Evolutionary conservation across 768 basidiomycete species (phyloP), one percentile per base, ranked within the genome.

Genomic region (Collybia sordida): DNA sequence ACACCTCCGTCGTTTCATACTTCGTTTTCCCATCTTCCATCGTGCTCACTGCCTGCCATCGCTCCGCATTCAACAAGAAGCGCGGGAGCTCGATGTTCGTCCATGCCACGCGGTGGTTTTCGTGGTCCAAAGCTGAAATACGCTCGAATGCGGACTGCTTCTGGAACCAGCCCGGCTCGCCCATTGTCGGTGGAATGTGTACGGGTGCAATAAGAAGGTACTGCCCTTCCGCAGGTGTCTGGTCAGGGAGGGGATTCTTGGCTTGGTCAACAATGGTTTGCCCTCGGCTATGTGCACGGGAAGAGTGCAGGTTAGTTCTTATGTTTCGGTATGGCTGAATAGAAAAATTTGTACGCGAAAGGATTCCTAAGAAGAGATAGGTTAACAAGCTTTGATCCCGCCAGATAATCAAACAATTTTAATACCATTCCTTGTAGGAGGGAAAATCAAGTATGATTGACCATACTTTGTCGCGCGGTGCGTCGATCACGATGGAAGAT

Each of bases 1-100:
- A 88, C 23, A 80, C 81, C 59, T 85, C 84, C 7, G 74, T 64
- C 4, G 78, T 80, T 64, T 88, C 85, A 53, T 90, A 90, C 42
- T 72, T 75, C 23, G 85, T 86, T 55, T 70, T 68, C 56, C 79
- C 76, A 31, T 76, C 72, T 35, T 72, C 78, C 27, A 64, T 67
- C 7, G 75, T 69, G 24, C 69, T 77, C 45, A 90, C 61, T 49
- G 70, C 71, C 64, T 90, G 87, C 86, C 85, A 88, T 14, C 88
- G 74, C 51, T 81, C 79, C 2, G 79, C 66, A 23, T 54, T 50
- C 23, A 88, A 55, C n/a, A 85, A 51, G 74, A 78, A 83, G 0
- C 51, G 34, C 1, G 81, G 79, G 24, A 69, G 53, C 0, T 63
- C 63, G 18, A 65, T 53, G 25, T 71, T 70, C 27, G 64, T 57